Percentiles rank a stretch among this genome's conserved stretches.
phyloP scores from a whole-genome alignment of 2,329 filamentous ascomycete genomes.

The Proliferodiscus dingleyae region DNA sequence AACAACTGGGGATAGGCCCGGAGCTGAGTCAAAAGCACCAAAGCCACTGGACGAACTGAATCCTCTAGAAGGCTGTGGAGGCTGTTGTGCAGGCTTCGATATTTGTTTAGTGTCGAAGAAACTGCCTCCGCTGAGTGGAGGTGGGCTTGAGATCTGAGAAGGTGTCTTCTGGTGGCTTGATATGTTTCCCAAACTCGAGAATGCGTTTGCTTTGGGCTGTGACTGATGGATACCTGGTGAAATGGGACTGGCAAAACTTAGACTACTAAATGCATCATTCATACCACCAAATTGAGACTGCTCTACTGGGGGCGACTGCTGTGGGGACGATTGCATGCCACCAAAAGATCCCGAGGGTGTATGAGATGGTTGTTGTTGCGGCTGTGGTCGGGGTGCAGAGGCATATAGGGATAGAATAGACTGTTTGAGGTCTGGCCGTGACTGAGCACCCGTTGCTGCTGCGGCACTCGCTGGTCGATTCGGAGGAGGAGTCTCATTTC shows the following conservation, averaged over 20 bases:
- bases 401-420: slow-evolving; percentile 95
- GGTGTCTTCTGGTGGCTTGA: slow-evolving; percentile 36
- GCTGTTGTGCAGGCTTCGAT: slow-evolving; percentile 41
- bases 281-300: slow-evolving; percentile 48
- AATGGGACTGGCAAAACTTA: slow-evolving; percentile 54
- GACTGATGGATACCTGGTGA: slow-evolving; percentile 35
- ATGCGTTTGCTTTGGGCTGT: slow-evolving; percentile 40
- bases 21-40: slow-evolving; percentile 49
- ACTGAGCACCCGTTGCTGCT: slow-evolving; percentile 60
- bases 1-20: slow-evolving; percentile 39
- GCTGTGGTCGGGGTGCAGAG: slow-evolving; percentile 72
- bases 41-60: slow-evolving; percentile 57
- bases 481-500: slow-evolving; percentile 63
- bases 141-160: slow-evolving; percentile 43
- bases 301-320: slow-evolving; percentile 32
- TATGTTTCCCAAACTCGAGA: slow-evolving; percentile 43
- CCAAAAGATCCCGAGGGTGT: slow-evolving; percentile 61
- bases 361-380: slow-evolving; percentile 48
- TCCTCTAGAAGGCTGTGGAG: slow-evolving; percentile 42
- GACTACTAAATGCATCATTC: slow-evolving; percentile 73
- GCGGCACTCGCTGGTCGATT: slow-evolving; percentile 78
- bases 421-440: slow-evolving; percentile 90
- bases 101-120: slow-evolving; percentile 78
- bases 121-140: slow-evolving; percentile 55
- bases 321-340: slow-evolving; percentile 56